Evolutionary conservation across 768 basidiomycete species (phyloP), one percentile per base, ranked within the genome.

Genomic region (Gautieria morchelliformis): DNA sequence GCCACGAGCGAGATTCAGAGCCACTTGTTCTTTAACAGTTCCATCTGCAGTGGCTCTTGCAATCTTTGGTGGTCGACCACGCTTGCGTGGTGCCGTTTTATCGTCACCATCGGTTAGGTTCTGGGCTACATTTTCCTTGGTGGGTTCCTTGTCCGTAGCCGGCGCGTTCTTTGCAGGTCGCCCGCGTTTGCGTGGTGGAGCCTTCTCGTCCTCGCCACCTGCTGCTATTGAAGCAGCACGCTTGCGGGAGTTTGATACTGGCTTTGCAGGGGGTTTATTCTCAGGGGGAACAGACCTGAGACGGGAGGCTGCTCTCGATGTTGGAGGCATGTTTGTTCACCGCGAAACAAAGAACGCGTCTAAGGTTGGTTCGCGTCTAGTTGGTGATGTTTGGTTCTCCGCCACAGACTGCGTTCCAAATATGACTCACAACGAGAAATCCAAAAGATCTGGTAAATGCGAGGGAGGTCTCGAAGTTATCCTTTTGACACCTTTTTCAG

Each of bases 1-100:
- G 1, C 56, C 56, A 71, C 47, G 67, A 46, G 58, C 49, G 11
- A 52, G 15, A 42, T 20, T 30, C n/a, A 17, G 47, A 15, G 52
- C n/a, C 12, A 17, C 24, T 42, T 52, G 33, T 44, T 44, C 39
- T 45, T 30, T 20, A 20, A 5, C 15, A 22, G 15, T 11, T 40
- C 22, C 52, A 19, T 30, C 33, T 41, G 58, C 27, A 15, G 51
- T 33, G 30, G 55, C 10, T 35, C 30, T 17, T 5, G 17, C 48
- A 22, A 15, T 17, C 39, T 52, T 42, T 14, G 50, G 19, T 44
- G 58, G 51, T 15, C 42, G 33, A 53, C 49, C 58, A 32, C 58
- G 51, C 15, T 58, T 42, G 17, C 56, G 56, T 20, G 47, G 40
- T n/a, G 56, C 10, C 15, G 37, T 19, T 24, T 12, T 27, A 27